Evolutionary conservation across 164 flowering plant genomes (phyloP).

Genomic region (Vitis vinifera): ASM3070453v1 NC_081807.1:17080001-17080500

Average conservation of each 20-base stretch:
- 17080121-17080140: background rate
- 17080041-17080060: slow-evolving; percentile 1
- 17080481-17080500: no score
- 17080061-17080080: background rate
- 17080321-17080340: background rate
- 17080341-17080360: background rate
- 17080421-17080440: slow-evolving; percentile 6
- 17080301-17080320: background rate
- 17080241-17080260: slow-evolving; percentile 1
- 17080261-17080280: background rate
- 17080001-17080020: slow-evolving; percentile 8
- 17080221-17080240: background rate
- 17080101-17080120: no score
- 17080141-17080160: background rate
- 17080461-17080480: background rate
- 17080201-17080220: no score
- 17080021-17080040: background rate
- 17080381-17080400: slow-evolving; percentile 10
- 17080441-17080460: background rate
- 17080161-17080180: background rate
- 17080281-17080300: background rate
- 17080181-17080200: slow-evolving; percentile 1
- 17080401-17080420: background rate
- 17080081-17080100: background rate
- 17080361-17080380: slow-evolving; percentile 8